Base-by-base conservation (phyloP, 1,139 yeast species). In the Sugiyamaella japonica region DNA sequence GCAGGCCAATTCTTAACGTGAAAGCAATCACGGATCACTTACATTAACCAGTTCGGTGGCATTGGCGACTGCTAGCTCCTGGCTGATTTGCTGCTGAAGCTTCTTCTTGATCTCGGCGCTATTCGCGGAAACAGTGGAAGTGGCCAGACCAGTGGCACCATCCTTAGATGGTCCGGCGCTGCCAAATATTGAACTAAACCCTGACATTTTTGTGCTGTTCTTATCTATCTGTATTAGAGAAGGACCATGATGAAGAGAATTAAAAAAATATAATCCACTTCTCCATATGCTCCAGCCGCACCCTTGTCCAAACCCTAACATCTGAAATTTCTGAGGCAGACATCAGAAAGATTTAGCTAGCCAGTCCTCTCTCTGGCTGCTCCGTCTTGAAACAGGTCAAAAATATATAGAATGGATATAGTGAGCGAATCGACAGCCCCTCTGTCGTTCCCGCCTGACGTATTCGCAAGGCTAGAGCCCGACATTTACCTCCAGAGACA, bases 11-110 rank as follows among this genome's bases (percentile, higher is more conserved):
- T n/a, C n/a, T n/a, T n/a, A n/a, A n/a, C n/a, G n/a, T n/a, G n/a
- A n/a, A n/a, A n/a, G n/a, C n/a, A n/a, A n/a, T 6, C 25, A 20
- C 25, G 3, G 34, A 29, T 9, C 20, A 61, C 70, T 50, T 59
- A 70, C 72, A 73, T 85, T 85, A 45, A 90, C 95, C 56, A 90
- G 76, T 66, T 89, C 93, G 3, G 95, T 85, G 39, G 96, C 97
- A 71, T 89, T 89, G 23, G 90, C 93, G 31, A 89, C 82, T 1
- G 96, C 97, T 59, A 90, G 76, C 68, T 90, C 97, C 68, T 85
- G 89, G 41, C 85, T 76, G 59, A 90, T 84, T 67, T 86, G 90
- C 37, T 78, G 76, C 69, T 88, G 87, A 56, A 89, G 75, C 66
- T 85, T 83, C 46, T 78, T 78, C 67, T 85, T 85, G 53, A 79